Conservation (phyloP, 1,284 basidiomycete genomes). For the Trichosporon faecale region DNA sequence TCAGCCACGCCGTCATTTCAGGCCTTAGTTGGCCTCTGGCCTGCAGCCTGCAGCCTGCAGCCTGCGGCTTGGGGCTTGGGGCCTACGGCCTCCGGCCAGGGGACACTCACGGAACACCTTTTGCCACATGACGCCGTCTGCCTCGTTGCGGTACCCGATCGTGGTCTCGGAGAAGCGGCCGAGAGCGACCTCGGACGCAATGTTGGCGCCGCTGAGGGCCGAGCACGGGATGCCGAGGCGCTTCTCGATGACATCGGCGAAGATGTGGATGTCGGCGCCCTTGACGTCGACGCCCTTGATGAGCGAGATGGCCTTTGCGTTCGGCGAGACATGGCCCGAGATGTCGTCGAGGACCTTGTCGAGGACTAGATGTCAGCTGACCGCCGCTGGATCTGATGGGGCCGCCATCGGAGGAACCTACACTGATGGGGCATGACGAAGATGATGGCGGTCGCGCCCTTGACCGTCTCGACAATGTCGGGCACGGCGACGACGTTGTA, state of each 20-base stretch:
- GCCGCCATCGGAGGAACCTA: conserved; percentile 30
- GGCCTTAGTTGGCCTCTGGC: no score
- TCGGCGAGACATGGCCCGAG: conserved; percentile 51
- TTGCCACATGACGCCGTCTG: conserved; percentile 54
- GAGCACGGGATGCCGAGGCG: conserved; percentile 58
- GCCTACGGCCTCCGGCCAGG: no score
- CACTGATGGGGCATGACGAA: conserved; percentile 61
- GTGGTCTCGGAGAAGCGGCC: conserved; percentile 60
- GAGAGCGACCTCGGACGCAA: conserved; percentile 58
- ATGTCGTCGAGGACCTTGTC: conserved; percentile 50
- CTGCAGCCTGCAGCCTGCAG: no score
- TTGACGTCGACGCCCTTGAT: conserved; percentile 59
- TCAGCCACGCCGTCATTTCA: conserved; percentile 11
- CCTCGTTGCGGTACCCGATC: conserved; percentile 55
- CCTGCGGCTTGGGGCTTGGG: no score
- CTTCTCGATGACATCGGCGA: conserved; percentile 59
- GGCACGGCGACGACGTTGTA: conserved; percentile 57
- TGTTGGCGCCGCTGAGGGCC: conserved; percentile 61
- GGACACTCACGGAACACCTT: conserved; percentile 54
- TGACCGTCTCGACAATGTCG: conserved; percentile 54
- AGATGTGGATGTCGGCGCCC: conserved; percentile 57
- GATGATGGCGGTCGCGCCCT: conserved; percentile 58
- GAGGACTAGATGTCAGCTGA: conserved; percentile 39
- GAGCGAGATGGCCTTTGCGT: conserved; percentile 54
- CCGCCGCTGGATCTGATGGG: not conserved